Evolutionary conservation across 495 filamentous ascomycete genomes (phyloP).

Genomic region (Lasiosphaeriaceae sp.): DNA sequence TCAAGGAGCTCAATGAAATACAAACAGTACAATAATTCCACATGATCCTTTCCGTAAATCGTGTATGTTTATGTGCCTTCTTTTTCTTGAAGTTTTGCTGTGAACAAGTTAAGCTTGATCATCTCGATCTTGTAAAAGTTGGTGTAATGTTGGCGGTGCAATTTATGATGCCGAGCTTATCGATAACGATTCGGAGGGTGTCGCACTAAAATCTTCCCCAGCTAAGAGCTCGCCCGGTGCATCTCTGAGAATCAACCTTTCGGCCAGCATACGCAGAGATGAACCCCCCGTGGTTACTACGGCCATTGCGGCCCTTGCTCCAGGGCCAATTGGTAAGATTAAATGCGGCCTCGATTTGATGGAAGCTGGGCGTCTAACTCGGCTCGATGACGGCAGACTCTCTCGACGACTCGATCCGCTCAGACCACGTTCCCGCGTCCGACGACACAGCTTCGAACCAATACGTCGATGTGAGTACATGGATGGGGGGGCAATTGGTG

Average conservation of each 20-base stretch:
- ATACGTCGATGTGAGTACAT: conserved; percentile 23
- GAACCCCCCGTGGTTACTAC: conserved; percentile 31
- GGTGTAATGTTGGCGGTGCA: background rate
- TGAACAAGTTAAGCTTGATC: no score
- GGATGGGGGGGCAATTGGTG: background rate
- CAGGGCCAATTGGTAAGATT: conserved; percentile 29
- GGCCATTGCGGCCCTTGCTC: conserved; percentile 27
- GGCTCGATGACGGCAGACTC: conserved; percentile 12
- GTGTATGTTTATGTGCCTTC: no score
- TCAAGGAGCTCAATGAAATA: no score
- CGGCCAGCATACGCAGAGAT: conserved; percentile 22
- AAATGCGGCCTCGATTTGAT: background rate
- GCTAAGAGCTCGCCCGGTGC: no score
- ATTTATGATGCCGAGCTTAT: conserved; percentile 21
- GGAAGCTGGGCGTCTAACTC: conserved; percentile 6
- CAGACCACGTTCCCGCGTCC: background rate
- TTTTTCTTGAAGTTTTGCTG: no score
- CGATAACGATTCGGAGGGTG: conserved; percentile 27
- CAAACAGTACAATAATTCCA: no score
- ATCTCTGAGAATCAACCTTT: conserved; percentile 16
- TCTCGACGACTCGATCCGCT: conserved; percentile 5
- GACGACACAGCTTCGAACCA: conserved; percentile 21
- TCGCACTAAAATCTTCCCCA: conserved; percentile 12
- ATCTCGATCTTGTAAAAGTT: background rate
- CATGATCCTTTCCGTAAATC: no score